Percentiles rank a stretch among this genome's conserved stretches.
These are phyloP conservation scores for Ogataea pini DNA, from an alignment of 805 yeast genomes.

Conservation along the genomic window DNA sequence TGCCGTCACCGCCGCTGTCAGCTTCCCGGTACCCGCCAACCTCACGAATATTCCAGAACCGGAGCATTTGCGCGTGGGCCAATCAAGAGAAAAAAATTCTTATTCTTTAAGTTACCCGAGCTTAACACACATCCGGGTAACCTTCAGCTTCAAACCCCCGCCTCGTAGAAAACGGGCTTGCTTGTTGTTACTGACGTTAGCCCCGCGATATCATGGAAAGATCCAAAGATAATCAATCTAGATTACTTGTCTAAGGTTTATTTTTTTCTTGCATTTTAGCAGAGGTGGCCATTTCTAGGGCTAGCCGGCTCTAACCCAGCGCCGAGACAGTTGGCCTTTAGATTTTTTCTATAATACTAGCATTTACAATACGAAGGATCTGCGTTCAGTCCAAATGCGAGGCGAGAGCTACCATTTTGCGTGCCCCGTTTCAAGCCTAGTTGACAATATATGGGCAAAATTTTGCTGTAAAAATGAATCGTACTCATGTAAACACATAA, in stretches of 20 bases:
- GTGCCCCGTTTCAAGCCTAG: not conserved
- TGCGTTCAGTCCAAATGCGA: not conserved
- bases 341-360: too few species aligned
- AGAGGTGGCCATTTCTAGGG: not conserved
- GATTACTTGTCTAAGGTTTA: not conserved
- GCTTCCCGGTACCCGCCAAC: too few species aligned
- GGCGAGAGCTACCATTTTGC: not conserved
- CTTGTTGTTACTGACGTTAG: not conserved
- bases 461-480: not conserved
- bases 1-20: not conserved
- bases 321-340: too few species aligned
- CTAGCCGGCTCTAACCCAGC: too few species aligned
- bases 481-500: not conserved
- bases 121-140: slow-evolving; percentile 4
- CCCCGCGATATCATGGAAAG: not conserved
- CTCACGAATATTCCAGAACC: slow-evolving; percentile 8
- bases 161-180: slow-evolving; percentile 3
- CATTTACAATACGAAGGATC: not conserved
- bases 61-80: not conserved
- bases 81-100: not conserved
- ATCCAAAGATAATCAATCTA: not conserved
- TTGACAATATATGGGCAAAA: not conserved
- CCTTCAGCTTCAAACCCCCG: not conserved
- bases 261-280: not conserved
- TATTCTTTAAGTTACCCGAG: slow-evolving; percentile 2